These are phyloP conservation scores for Eimeria falciformis DNA, from an alignment of 169 alveolate genomes.

Conservation along the genomic window DNA sequence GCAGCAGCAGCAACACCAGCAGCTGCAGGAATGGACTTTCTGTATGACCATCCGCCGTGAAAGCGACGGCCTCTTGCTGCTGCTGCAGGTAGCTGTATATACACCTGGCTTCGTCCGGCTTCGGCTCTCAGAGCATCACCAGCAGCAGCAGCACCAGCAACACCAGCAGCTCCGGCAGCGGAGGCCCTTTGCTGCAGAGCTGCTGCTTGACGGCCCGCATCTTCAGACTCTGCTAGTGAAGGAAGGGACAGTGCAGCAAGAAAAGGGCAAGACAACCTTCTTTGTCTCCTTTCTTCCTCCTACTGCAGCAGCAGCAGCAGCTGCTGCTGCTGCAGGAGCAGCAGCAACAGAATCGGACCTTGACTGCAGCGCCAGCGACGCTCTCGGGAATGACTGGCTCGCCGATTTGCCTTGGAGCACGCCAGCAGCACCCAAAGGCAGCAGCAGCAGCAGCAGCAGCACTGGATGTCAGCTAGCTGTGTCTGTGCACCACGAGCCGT, in stretches of 20 bases:
- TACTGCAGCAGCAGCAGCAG: constrained; percentile 24
- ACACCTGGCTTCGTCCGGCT: neutral
- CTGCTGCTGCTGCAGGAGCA: neutral
- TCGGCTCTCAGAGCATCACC: constrained; percentile 13
- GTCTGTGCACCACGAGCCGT: neutral
- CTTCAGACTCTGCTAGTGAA: constrained; percentile 5
- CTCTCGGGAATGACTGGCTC: neutral
- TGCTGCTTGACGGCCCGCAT: neutral
- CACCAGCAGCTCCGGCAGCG: neutral
- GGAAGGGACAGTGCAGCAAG: neutral
- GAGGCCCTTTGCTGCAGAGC: constrained; percentile 5
- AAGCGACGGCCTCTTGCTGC: neutral
- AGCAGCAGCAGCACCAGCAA: neutral
- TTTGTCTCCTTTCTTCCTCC: neutral
- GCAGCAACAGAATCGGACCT: neutral
- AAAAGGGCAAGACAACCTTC: neutral
- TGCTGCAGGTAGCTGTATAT: constrained; percentile 15
- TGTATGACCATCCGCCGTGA: neutral
- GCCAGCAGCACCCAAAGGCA: constrained; percentile 1
- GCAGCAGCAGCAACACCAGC: neutral
- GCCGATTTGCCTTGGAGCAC: too few species aligned
- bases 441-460: constrained; percentile 12
- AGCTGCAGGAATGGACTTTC: neutral
- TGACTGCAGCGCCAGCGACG: neutral
- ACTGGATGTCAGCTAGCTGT: neutral